Conservation (phyloP, 805 yeast species). For the Kuraishia piskuri region DNA sequence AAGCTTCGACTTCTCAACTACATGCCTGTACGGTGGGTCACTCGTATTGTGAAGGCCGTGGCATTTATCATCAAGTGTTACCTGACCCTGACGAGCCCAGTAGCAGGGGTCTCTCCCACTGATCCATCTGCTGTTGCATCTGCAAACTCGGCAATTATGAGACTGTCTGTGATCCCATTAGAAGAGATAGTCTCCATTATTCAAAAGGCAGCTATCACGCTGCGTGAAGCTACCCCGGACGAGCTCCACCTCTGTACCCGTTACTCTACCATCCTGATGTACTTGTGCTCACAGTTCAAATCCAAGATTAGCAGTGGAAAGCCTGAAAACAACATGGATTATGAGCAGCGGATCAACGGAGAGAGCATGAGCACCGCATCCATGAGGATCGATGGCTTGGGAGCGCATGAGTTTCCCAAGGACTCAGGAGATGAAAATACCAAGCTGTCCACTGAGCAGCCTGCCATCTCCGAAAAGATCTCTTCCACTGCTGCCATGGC, state of each 20-base stretch:
- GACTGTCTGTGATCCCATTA: conserved; percentile 51
- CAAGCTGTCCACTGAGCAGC: too few species aligned
- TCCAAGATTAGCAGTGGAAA: conserved; percentile 20
- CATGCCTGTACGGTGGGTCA: conserved; percentile 93
- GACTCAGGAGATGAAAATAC: too few species aligned
- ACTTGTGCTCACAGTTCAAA: conserved; percentile 68
- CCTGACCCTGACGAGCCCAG: conserved; percentile 42
- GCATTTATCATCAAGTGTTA: conserved; percentile 87
- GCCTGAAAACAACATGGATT: conserved; percentile 13
- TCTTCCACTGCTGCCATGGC: background rate
- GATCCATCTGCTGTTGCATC: background rate
- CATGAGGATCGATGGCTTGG: background rate
- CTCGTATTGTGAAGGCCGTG: conserved; percentile 77
- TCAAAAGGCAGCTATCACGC: conserved; percentile 61
- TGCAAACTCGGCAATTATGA: background rate
- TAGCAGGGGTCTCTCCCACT: background rate
- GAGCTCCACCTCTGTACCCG: conserved; percentile 78
- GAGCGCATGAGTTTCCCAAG: background rate
- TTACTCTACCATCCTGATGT: conserved; percentile 70
- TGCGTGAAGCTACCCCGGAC: conserved; percentile 83
- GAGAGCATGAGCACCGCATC: background rate
- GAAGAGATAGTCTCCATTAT: conserved; percentile 64
- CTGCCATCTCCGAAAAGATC: too few species aligned
- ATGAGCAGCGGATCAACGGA: conserved; percentile 9
- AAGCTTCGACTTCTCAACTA: conserved; percentile 52